Percentiles rank a stretch among this genome's conserved stretches.
These are phyloP conservation scores for Fragaria vesca DNA, from an alignment of 306 rosid species.

Conservation along the genomic window DNA sequence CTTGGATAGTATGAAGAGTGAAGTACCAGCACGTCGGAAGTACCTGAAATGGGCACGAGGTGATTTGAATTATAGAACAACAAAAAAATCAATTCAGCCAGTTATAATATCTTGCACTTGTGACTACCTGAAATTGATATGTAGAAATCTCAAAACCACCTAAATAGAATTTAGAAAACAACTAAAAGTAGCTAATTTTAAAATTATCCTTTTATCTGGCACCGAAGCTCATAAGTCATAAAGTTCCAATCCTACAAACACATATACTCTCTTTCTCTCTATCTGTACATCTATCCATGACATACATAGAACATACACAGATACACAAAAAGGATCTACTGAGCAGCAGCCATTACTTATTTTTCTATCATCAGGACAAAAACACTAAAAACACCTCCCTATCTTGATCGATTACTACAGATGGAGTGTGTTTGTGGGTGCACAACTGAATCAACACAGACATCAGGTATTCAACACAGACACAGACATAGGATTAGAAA, in stretches of 20 bases:
- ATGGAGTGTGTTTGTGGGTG: background rate
- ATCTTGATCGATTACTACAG: background rate
- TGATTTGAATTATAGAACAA: background rate
- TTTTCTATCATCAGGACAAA: background rate
- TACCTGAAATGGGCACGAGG: conserved; percentile 52
- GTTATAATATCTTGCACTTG: background rate
- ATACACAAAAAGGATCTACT: background rate
- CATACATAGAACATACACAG: background rate
- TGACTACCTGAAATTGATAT: background rate
- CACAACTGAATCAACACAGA: background rate
- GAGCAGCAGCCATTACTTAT: background rate
- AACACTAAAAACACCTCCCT: background rate
- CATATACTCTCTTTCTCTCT: too few species aligned
- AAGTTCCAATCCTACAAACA: background rate
- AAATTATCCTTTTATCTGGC: background rate
- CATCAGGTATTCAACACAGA: background rate
- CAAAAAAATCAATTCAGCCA: background rate
- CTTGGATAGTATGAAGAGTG: conserved; percentile 86
- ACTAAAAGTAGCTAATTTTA: background rate
- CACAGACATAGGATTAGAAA: background rate
- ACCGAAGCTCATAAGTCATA: background rate
- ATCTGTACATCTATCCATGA: background rate
- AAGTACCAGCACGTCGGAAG: conserved; percentile 84
- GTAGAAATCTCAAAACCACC: background rate
- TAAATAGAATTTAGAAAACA: background rate